phyloP scores from a whole-genome alignment of 768 basidiomycete genomes.

The Rossbeevera mucosa region DNA sequence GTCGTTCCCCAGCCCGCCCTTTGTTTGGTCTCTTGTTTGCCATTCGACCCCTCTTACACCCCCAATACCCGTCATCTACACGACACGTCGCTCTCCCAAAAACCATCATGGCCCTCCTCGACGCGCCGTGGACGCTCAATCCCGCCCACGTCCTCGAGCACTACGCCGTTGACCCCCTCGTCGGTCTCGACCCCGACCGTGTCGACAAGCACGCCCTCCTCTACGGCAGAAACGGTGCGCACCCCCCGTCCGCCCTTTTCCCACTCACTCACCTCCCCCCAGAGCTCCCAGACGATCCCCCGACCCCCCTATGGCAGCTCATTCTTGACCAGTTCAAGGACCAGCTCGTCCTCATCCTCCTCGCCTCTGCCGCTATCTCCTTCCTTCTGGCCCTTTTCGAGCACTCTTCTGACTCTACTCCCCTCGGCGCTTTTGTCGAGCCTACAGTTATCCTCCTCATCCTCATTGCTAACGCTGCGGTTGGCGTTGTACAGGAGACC shows the following conservation, averaged over 20 bases:
- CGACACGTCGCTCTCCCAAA: neutral
- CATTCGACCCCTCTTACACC: constrained; percentile 16
- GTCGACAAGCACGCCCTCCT: constrained; percentile 68
- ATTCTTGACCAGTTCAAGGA: constrained; percentile 99
- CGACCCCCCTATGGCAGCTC: constrained; percentile 90
- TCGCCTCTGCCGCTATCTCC: constrained; percentile 89
- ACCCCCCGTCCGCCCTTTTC: neutral
- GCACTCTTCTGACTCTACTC: constrained; percentile 57
- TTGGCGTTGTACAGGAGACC: constrained; percentile 95
- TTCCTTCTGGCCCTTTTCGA: constrained; percentile 90
- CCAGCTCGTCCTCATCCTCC: constrained; percentile 93
- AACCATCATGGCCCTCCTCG: constrained; percentile 40
- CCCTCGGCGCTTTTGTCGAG: constrained; percentile 89
- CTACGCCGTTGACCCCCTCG: constrained; percentile 58
- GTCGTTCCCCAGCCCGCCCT: constrained; percentile 4
- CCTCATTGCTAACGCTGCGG: constrained; percentile 93
- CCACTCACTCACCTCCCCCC: constrained; percentile 7
- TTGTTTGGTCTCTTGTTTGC: constrained; percentile 25
- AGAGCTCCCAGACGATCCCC: constrained; percentile 91
- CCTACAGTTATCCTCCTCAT: constrained; percentile 94
- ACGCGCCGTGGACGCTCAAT: constrained; percentile 74
- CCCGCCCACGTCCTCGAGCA: constrained; percentile 66
- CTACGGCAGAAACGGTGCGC: constrained; percentile 83
- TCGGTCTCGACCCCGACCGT: constrained; percentile 63
- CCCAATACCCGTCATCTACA: neutral